Evolutionary conservation across 495 filamentous ascomycete genomes (phyloP).

Genomic region (Podospora pseudopauciseta): DNA sequence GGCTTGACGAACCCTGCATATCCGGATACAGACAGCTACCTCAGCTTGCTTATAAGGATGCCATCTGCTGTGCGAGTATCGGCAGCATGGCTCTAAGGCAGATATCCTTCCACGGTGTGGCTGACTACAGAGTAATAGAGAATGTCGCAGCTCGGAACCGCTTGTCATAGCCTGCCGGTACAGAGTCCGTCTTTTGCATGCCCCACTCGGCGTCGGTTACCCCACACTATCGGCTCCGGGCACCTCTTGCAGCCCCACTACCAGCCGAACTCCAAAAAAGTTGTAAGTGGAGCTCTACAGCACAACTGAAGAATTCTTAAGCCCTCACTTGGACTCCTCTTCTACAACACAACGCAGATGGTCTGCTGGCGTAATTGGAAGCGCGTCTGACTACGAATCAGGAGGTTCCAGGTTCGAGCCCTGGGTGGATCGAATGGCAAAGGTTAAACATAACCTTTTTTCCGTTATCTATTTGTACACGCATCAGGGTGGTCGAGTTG

Average conservation of each 20-base stretch:
- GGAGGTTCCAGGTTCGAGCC: slow-evolving; percentile 25
- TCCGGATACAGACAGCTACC: neutral
- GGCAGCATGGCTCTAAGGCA: neutral
- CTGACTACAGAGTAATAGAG: neutral
- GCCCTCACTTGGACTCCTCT: neutral
- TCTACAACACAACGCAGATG: slow-evolving; percentile 7
- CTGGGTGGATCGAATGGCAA: slow-evolving; percentile 15
- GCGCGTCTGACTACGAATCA: slow-evolving; percentile 25
- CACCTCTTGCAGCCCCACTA: neutral
- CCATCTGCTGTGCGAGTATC: too few relatives aligned
- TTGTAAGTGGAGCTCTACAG: neutral
- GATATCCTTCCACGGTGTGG: neutral
- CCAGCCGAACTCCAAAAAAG: neutral
- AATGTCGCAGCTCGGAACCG: neutral
- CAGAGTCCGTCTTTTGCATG: neutral
- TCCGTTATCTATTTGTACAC: slow-evolving; percentile 12
- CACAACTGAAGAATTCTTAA: neutral
- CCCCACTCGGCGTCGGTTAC: neutral
- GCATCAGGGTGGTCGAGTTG: neutral
- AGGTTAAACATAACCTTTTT: slow-evolving; percentile 15
- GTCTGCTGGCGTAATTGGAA: slow-evolving; percentile 24
- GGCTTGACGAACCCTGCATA: neutral
- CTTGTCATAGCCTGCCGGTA: neutral
- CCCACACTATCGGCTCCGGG: neutral
- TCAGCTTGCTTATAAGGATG: neutral